Conservation (phyloP, 176 grass and related monocot species). For the Aegilops tauschii region DNA sequence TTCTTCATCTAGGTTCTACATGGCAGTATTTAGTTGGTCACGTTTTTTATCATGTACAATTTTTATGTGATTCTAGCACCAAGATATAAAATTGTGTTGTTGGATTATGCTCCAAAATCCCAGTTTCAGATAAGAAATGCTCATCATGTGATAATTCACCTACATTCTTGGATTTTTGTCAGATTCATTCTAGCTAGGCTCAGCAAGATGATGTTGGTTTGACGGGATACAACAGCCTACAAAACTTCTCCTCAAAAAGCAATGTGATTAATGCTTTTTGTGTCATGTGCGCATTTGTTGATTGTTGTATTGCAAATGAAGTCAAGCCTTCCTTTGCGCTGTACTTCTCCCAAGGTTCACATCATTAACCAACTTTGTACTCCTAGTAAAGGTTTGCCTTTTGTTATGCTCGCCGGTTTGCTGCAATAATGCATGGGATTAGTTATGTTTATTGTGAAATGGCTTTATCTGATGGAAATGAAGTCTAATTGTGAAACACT, state of each 20-base stretch:
- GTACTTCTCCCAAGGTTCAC: not conserved
- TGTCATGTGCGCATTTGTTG: not conserved
- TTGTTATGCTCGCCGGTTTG: constrained; percentile 23
- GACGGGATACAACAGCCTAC: not conserved
- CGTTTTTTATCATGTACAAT: constrained; percentile 2
- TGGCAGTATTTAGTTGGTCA: constrained; percentile 14
- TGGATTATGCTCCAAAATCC: not conserved
- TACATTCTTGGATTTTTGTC: constrained; percentile 7
- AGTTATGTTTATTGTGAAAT: constrained; percentile 35
- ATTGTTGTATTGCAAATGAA: constrained; percentile 17
- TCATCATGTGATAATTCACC: not conserved
- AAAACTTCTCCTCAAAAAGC: constrained; percentile 2
- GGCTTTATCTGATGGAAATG: constrained; percentile 39
- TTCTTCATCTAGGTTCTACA: constrained; percentile 7
- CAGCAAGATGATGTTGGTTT: not conserved
- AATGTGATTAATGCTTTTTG: not conserved
- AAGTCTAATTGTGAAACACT: constrained; percentile 59
- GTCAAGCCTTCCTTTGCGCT: not conserved
- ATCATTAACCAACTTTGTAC: constrained; percentile 13
- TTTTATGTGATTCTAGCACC: not conserved
- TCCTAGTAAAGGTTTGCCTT: not conserved
- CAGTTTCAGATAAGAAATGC: constrained; percentile 5
- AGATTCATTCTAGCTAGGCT: constrained; percentile 21
- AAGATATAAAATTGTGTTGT: constrained; percentile 9
- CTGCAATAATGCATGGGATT: constrained; percentile 34